Conservation (phyloP, 179 eudicot genomes). For the Patellifolia procumbens region DNA sequence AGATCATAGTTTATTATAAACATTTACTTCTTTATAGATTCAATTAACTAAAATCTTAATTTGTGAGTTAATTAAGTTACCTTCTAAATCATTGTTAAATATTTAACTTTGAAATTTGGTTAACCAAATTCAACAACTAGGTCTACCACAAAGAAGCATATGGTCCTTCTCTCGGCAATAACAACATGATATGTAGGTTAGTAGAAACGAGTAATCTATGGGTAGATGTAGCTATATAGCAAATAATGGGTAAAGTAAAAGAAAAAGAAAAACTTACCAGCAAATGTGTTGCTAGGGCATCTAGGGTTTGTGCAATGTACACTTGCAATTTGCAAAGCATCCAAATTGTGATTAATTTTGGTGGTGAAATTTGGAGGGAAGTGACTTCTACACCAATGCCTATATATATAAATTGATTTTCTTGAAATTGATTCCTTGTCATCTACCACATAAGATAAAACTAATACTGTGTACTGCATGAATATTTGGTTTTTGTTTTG, state of each 20-base stretch:
- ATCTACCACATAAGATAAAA: neutral
- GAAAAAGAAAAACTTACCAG: neutral
- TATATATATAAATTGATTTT: conserved; percentile 1
- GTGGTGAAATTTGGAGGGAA: neutral
- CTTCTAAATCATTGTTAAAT: too few relatives aligned
- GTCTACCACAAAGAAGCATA: too few relatives aligned
- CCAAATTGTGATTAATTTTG: conserved; percentile 1
- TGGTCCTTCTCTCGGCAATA: too few relatives aligned
- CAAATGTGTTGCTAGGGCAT: neutral
- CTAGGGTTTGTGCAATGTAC: neutral
- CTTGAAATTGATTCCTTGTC: neutral
- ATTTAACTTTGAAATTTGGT: too few relatives aligned
- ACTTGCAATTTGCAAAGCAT: conserved; percentile 7
- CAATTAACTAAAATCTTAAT: too few relatives aligned
- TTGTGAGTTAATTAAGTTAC: too few relatives aligned
- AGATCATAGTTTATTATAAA: too few relatives aligned
- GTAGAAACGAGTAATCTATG: neutral
- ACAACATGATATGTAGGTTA: too few relatives aligned
- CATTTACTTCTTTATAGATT: too few relatives aligned
- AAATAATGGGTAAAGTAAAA: too few relatives aligned
- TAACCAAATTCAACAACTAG: too few relatives aligned
- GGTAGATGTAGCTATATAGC: neutral
- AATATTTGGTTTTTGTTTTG: conserved; percentile 6
- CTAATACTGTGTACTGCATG: too few relatives aligned
- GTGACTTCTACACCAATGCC: neutral